phyloP scores from a whole-genome alignment of 176 grass and related monocot genomes.

The Tillandsia fasciculata region DNA sequence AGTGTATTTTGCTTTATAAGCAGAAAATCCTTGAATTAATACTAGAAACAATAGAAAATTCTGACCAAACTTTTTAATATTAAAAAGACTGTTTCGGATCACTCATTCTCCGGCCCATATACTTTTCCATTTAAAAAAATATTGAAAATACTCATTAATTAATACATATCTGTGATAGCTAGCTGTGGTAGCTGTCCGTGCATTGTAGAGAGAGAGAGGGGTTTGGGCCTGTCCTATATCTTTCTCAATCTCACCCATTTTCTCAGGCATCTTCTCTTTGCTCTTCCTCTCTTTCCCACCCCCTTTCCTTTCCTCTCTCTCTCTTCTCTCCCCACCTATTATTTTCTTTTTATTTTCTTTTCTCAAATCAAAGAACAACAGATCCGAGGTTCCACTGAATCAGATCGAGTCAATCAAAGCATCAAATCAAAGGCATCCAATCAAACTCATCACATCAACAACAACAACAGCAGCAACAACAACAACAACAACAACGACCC shows the following conservation, averaged over 20 bases:
- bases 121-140: neutral
- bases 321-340: conserved; percentile 2
- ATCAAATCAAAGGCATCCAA: conserved; percentile 72
- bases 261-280: neutral
- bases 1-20: too few relatives aligned
- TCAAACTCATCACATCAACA: conserved; percentile 43
- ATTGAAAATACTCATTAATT: neutral
- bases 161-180: neutral
- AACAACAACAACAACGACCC: neutral
- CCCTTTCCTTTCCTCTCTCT: neutral
- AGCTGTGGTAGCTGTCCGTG: conserved; percentile 8
- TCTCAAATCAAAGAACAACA: conserved; percentile 59
- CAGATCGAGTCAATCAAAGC: conserved; percentile 64
- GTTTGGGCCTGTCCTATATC: conserved; percentile 18
- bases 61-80: too few relatives aligned
- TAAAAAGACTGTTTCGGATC: too few relatives aligned
- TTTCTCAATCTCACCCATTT: neutral
- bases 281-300: neutral
- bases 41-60: too few relatives aligned
- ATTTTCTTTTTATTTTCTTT: conserved; percentile 9
- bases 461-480: neutral
- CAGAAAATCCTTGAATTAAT: too few relatives aligned
- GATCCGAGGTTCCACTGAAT: conserved; percentile 80
- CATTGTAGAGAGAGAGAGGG: neutral
- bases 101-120: neutral